Percentiles rank a stretch among this genome's conserved stretches.
phyloP scores from a whole-genome alignment of 768 basidiomycete genomes.

The Leucogyrophana mollusca region DNA sequence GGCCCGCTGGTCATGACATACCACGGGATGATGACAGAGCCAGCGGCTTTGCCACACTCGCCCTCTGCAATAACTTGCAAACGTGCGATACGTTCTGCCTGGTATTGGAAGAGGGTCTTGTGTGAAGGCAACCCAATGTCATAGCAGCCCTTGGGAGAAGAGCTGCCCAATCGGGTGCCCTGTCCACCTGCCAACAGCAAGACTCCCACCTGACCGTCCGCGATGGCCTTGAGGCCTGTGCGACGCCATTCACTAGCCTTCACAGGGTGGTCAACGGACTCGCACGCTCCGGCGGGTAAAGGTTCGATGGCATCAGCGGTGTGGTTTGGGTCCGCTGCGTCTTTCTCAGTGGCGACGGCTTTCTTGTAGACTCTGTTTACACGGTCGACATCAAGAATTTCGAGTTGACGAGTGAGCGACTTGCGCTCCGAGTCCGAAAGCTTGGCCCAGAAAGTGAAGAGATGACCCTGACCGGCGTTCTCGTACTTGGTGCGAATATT shows the following conservation, averaged over 20 bases:
- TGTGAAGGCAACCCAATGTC: constrained; percentile 93
- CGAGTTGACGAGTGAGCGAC: constrained; percentile 68
- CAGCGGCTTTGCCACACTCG: constrained; percentile 46
- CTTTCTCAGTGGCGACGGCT: constrained; percentile 67
- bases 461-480: constrained; percentile 82
- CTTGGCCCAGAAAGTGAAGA: constrained; percentile 82
- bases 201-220: constrained; percentile 85
- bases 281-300: constrained; percentile 73
- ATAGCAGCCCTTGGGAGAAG: constrained; percentile 95
- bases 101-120: constrained; percentile 93
- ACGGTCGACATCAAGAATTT: constrained; percentile 80
- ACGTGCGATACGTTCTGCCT: constrained; percentile 92
- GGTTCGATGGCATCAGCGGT: constrained; percentile 66
- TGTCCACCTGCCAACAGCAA: constrained; percentile 98
- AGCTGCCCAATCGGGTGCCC: constrained; percentile 90
- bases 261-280: constrained; percentile 51
- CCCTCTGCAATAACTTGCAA: constrained; percentile 75
- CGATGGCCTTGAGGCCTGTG: constrained; percentile 78
- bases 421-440: constrained; percentile 65
- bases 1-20: constrained; percentile 99
- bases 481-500: constrained; percentile 63
- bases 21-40: constrained; percentile 84
- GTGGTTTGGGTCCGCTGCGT: constrained; percentile 37
- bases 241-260: constrained; percentile 74
- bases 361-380: constrained; percentile 87